Evolutionary conservation across 306 rosid genomes (phyloP).

Genomic region (Sechiopsis laciniata): DNA sequence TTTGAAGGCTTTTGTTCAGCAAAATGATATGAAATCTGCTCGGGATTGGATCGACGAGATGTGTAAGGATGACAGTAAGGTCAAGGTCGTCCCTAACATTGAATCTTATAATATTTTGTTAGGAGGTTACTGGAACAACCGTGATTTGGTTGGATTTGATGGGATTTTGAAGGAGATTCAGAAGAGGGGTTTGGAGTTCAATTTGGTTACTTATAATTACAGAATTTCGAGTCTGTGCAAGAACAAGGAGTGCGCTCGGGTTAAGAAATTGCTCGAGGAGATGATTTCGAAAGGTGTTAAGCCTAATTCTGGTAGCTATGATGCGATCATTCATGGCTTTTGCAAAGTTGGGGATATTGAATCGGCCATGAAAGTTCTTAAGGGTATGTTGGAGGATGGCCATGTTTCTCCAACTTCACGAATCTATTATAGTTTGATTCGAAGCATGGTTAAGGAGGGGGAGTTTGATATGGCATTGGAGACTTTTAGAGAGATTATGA

Average conservation of each 20-base stretch:
- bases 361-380: conserved; percentile 18
- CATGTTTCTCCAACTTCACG: conserved; percentile 13
- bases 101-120: conserved; percentile 21
- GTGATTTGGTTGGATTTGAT: conserved; percentile 19
- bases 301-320: conserved; percentile 20
- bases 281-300: conserved; percentile 24
- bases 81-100: conserved; percentile 24
- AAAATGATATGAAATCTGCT: conserved; percentile 22
- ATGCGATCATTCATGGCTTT: conserved; percentile 23
- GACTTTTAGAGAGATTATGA: conserved; percentile 10
- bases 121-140: conserved; percentile 17
- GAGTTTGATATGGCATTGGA: conserved; percentile 26
- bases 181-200: conserved; percentile 23
- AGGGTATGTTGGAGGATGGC: conserved; percentile 17
- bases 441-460: conserved; percentile 26
- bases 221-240: conserved; percentile 24
- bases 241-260: conserved; percentile 25
- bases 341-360: conserved; percentile 25
- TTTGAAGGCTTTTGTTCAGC: conserved; percentile 23
- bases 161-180: conserved; percentile 20
- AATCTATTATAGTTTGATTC: conserved; percentile 18
- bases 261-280: conserved; percentile 24
- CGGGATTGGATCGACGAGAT: conserved; percentile 22
- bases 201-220: conserved; percentile 22
- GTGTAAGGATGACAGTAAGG: conserved; percentile 19